These are phyloP conservation scores for Mycena leptocephala DNA, from an alignment of 768 basidiomycete genomes.

Conservation along the genomic window DNA sequence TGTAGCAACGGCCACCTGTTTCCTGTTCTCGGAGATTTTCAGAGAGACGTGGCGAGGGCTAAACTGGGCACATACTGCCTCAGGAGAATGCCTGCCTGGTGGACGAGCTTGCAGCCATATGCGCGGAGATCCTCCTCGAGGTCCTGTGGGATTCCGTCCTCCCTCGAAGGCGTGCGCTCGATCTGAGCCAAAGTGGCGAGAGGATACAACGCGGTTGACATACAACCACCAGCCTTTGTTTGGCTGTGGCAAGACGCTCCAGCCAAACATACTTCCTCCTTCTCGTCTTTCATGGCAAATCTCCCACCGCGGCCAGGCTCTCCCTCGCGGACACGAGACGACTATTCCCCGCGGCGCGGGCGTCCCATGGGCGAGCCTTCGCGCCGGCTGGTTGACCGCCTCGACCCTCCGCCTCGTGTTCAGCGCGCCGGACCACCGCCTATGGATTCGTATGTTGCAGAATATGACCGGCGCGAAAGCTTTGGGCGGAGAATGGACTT, in stretches of 20 bases:
- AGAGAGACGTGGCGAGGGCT: constrained; percentile 10
- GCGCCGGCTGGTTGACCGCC: constrained; percentile 26
- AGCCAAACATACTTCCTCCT: not conserved
- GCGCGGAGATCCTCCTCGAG: constrained; percentile 92
- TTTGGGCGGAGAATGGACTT: not conserved
- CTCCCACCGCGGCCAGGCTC: constrained; percentile 21
- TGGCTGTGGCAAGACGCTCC: not conserved
- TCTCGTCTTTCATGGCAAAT: not conserved
- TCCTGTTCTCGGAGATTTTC: constrained; percentile 62
- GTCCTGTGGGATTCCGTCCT: constrained; percentile 86
- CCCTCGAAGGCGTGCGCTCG: constrained; percentile 82
- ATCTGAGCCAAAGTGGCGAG: constrained; percentile 89
- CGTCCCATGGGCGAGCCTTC: constrained; percentile 4
- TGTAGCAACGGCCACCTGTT: constrained; percentile 97
- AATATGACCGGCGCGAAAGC: constrained; percentile 9
- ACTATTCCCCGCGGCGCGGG: not conserved
- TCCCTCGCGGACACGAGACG: not conserved
- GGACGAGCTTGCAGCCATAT: constrained; percentile 95
- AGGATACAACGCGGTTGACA: constrained; percentile 78
- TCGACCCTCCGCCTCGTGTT: constrained; percentile 17
- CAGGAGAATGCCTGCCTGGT: constrained; percentile 93
- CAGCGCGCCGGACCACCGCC: not conserved
- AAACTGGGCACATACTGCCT: constrained; percentile 77
- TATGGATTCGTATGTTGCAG: constrained; percentile 28
- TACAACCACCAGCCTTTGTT: constrained; percentile 32